Percentiles rank a stretch among this genome's conserved stretches.
Evolutionary conservation across 148 eudicot genomes (phyloP).

Genomic region (Cornus kousa): DNA sequence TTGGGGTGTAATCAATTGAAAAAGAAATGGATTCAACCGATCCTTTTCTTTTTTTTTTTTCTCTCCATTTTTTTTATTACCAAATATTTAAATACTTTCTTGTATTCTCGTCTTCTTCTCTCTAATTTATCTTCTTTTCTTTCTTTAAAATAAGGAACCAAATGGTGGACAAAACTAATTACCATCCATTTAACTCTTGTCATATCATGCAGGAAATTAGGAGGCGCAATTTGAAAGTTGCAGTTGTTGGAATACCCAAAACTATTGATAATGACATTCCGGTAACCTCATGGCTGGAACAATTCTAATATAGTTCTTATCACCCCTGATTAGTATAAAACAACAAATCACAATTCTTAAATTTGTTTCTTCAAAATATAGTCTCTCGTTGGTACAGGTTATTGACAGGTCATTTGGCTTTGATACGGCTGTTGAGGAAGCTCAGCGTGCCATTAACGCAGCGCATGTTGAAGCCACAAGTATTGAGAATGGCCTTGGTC

Average conservation of each 20-base stretch:
- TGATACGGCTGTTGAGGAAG: conserved; percentile 31
- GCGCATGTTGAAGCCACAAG: conserved; percentile 26
- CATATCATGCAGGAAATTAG: conserved; percentile 19
- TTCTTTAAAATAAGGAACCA: no score
- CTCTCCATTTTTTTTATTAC: no score
- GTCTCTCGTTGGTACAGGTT: conserved; percentile 9
- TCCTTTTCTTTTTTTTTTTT: no score
- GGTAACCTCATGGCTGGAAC: not conserved
- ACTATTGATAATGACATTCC: conserved; percentile 28
- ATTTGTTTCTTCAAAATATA: not conserved
- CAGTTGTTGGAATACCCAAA: conserved; percentile 27
- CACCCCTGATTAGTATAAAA: not conserved
- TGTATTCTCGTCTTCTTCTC: no score
- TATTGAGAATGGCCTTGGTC: conserved; percentile 18
- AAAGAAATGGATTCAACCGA: no score
- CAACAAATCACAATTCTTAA: not conserved
- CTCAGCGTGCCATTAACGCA: conserved; percentile 28
- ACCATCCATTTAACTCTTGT: not conserved
- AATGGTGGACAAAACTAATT: not conserved
- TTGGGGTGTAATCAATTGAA: no score
- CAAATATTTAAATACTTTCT: no score
- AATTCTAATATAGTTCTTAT: not conserved
- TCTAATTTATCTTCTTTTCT: no score
- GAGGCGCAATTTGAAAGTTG: conserved; percentile 21
- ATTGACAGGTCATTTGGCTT: conserved; percentile 26